Percentiles rank a stretch among this genome's conserved stretches.
These are phyloP conservation scores for Wickerhamiella nectarea DNA, from an alignment of 805 yeast species.

Conservation along the genomic window DNA sequence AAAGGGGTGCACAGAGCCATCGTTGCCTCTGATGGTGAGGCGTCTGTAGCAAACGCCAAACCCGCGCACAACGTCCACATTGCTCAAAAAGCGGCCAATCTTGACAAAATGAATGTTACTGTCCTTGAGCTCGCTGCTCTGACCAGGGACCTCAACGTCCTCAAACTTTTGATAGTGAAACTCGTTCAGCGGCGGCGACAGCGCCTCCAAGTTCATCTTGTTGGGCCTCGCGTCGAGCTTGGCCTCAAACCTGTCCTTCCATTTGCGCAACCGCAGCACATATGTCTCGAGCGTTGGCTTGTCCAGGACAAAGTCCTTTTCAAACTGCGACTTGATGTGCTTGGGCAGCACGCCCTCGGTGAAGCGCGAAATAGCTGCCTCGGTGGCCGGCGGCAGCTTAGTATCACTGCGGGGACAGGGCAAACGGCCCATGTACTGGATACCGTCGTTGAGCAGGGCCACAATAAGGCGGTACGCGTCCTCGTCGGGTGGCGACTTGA, in stretches of 20 bases:
- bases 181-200: constrained; percentile 90
- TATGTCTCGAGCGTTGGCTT: constrained; percentile 84
- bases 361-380: constrained; percentile 71
- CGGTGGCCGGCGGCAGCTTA: constrained; percentile 79
- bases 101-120: constrained; percentile 82
- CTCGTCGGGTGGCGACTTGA: constrained; percentile 88
- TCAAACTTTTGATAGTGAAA: constrained; percentile 98
- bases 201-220: constrained; percentile 67
- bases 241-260: constrained; percentile 90
- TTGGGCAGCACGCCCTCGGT: constrained; percentile 89
- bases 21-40: constrained; percentile 80
- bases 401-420: constrained; percentile 83
- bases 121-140: constrained; percentile 77
- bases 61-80: constrained; percentile 77
- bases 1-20: constrained; percentile 82
- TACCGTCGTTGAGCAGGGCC: constrained; percentile 85
- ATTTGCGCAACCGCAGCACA: constrained; percentile 64
- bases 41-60: constrained; percentile 83
- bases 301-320: constrained; percentile 72
- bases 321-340: constrained; percentile 78
- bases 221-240: constrained; percentile 75
- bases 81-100: constrained; percentile 83
- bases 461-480: constrained; percentile 90
- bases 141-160: constrained; percentile 96
- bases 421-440: constrained; percentile 73